These are phyloP conservation scores for Mucor piriformis DNA, from an alignment of 371 early-diverging fungal genomes.

Conservation along the genomic window DNA sequence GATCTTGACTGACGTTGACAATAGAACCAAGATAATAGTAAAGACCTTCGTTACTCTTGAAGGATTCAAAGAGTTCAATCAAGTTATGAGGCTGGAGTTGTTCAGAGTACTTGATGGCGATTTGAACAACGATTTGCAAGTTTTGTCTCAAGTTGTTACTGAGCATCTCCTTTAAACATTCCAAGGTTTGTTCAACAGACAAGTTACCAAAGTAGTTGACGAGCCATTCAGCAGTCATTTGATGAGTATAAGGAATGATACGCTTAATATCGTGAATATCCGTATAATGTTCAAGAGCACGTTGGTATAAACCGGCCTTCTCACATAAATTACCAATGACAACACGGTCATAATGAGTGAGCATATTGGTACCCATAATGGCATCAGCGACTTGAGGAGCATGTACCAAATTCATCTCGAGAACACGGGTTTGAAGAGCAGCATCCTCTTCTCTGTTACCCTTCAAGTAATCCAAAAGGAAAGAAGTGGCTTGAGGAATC, in stretches of 20 bases:
- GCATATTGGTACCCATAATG: slow-evolving; percentile 93
- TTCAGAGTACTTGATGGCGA: slow-evolving; percentile 95
- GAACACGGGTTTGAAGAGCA: slow-evolving; percentile 89
- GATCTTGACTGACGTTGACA: slow-evolving; percentile 93
- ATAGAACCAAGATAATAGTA: slow-evolving; percentile 94
- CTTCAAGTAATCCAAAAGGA: slow-evolving; percentile 94
- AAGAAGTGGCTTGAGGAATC: slow-evolving; percentile 96
- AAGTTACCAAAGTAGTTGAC: slow-evolving; percentile 92
- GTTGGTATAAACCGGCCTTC: slow-evolving; percentile 95
- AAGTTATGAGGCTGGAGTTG: slow-evolving; percentile 86
- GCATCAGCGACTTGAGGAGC: slow-evolving; percentile 99
- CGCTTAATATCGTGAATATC: slow-evolving; percentile 96
- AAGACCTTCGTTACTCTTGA: slow-evolving; percentile 91
- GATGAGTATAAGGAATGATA: slow-evolving; percentile 88
- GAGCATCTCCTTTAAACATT: slow-evolving; percentile 91
- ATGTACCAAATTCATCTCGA: slow-evolving; percentile 97
- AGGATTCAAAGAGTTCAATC: slow-evolving; percentile 89
- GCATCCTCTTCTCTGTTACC: slow-evolving; percentile 89
- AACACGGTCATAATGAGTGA: slow-evolving; percentile 92
- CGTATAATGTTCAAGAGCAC: slow-evolving; percentile 95
- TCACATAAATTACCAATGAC: slow-evolving; percentile 93
- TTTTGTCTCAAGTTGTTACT: slow-evolving; percentile 89
- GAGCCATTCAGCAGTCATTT: slow-evolving; percentile 86
- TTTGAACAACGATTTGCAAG: slow-evolving; percentile 92
- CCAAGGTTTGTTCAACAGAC: slow-evolving; percentile 92